Conservation (phyloP, 331 rosid species). For the Acacia pycnantha region DNA sequence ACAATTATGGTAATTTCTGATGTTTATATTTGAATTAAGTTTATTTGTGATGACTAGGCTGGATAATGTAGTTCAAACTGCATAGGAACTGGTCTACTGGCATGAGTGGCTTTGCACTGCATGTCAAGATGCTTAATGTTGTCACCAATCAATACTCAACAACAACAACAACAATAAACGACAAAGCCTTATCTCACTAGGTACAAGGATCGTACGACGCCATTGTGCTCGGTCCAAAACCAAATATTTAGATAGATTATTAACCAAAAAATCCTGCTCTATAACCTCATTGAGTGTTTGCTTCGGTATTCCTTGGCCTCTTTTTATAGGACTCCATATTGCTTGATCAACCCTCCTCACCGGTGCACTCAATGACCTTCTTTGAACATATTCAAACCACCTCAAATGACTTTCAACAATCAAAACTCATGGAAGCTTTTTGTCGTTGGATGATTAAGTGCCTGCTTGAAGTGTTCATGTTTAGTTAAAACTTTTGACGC, state of each 20-base stretch:
- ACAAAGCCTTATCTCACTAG: too few species aligned
- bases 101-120: background rate
- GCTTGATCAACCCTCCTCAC: too few species aligned
- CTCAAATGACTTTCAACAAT: background rate
- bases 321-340: too few species aligned
- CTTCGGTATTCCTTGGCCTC: too few species aligned
- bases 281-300: too few species aligned
- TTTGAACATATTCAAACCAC: too few species aligned
- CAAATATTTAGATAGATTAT: too few species aligned
- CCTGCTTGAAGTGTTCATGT: background rate
- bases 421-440: background rate
- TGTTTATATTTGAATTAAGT: background rate
- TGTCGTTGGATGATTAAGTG: background rate
- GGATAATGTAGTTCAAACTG: background rate
- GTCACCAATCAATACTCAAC: background rate
- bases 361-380: too few species aligned
- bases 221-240: too few species aligned
- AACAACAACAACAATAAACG: too few species aligned
- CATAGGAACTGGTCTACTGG: background rate
- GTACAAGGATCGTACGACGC: too few species aligned
- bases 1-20: background rate
- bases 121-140: background rate
- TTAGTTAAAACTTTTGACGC: background rate
- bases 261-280: too few species aligned
- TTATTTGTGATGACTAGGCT: background rate